Base-by-base conservation (phyloP, 1,284 basidiomycete species). In the Peniophora sp. region DNA sequence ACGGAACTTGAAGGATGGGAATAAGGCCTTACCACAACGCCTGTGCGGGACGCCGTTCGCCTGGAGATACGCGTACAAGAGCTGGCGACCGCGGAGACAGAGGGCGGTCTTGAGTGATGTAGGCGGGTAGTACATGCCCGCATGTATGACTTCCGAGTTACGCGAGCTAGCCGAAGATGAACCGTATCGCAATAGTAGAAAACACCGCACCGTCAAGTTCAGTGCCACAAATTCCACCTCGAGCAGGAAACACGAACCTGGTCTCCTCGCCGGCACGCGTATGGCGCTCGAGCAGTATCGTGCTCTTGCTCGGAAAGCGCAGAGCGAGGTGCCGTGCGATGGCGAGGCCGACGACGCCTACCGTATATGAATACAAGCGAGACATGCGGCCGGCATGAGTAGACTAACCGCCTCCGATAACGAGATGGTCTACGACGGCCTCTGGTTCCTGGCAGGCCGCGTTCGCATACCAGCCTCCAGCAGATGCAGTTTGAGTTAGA, bases 61-160 rank as follows among this genome's bases (percentile, higher is more conserved):
- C 45, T 74, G 59, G 66, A 93, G 97, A 42, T 83, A 79, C 24
- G 83, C 71, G 64, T 98, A 98, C 55, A 98, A 76, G 55, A 97
- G 69, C 48, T 89, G 76, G 23, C 95, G 77, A 1, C 96, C 97
- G 37, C 90, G 83, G 32, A 97, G 74, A 64, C 95, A 99, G 15
- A 97, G 72, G 11, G 71, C 75, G 2, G 92, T 94, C 68, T 98
- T 98, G 56, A 95, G 73, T 3, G 93, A 96, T 32, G 84, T 70
- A 0, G 78, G 65, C 0, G 95, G 95, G 63, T 98, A 98, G 59
- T 89, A 88, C 62, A 51, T 60, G 82, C 90, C 91, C 54, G 92
- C 91, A 68, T 97, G 95, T 42, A 97, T 88, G 14, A 99, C 96
- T 62, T 98, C 96, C 1, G 92, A 96, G 64, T 97, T 97, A 18